Evolutionary conservation across 371 early-diverging fungal genomes (phyloP).

Genomic region (Dichotomocladium elegans): DNA sequence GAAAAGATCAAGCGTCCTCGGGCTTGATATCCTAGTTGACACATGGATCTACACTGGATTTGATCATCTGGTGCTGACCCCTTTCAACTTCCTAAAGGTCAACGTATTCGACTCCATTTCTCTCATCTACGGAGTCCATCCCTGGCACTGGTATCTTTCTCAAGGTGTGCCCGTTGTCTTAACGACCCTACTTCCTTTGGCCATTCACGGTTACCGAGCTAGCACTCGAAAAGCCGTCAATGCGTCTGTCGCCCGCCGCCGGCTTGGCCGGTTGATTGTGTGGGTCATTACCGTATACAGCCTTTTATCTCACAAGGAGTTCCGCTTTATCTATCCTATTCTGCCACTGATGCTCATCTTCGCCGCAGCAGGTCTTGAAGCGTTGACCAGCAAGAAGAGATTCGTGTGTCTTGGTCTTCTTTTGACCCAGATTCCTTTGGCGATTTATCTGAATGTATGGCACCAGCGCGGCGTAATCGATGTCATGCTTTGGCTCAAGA

Average conservation of each 20-base stretch:
- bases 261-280: slow-evolving; percentile 12
- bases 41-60: slow-evolving; percentile 24
- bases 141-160: slow-evolving; percentile 87
- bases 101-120: slow-evolving; percentile 79
- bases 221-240: slow-evolving; percentile 1
- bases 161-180: slow-evolving; percentile 79
- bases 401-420: not conserved
- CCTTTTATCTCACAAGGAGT: slow-evolving; percentile 86
- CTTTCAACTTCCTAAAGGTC: slow-evolving; percentile 70
- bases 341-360: slow-evolving; percentile 73
- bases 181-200: slow-evolving; percentile 69
- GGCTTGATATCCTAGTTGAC: slow-evolving; percentile 58
- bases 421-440: slow-evolving; percentile 66
- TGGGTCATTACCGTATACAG: slow-evolving; percentile 69
- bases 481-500: slow-evolving; percentile 70
- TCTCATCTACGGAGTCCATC: slow-evolving; percentile 84
- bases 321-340: slow-evolving; percentile 85
- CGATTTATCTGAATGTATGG: slow-evolving; percentile 63
- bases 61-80: slow-evolving; percentile 51
- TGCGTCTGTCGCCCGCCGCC: not conserved
- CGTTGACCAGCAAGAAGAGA: slow-evolving; percentile 10
- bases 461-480: slow-evolving; percentile 94
- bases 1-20: slow-evolving; percentile 23
- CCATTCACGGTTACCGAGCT: slow-evolving; percentile 17
- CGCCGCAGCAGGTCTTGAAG: slow-evolving; percentile 52